Evolutionary conservation across 352 stramenopile genomes (phyloP), one percentile per base, ranked within the genome.

Genomic region (Pythium monospermum): DNA sequence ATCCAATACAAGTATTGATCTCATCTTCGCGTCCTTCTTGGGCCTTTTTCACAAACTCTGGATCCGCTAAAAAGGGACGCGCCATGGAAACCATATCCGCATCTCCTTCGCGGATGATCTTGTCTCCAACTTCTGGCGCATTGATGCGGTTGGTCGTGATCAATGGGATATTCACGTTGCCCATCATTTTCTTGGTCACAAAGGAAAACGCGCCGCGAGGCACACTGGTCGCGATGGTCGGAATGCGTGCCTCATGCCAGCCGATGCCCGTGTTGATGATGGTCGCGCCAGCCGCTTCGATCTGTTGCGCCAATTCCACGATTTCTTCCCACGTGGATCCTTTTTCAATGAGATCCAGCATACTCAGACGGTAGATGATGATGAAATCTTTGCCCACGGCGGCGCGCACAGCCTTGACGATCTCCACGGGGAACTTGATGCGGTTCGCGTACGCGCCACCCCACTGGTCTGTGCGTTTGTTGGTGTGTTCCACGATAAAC

Each of bases 251-350:
- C 65, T 99, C 94, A 61, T 99, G 96, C 96, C 96, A 99, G 27
- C 96, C 96, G 62, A 99, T 99, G 21, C 96, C 96, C 31, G 95
- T 99, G 80, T 99, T 99, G 39, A 99, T 95, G 61, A 99, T 97
- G 19, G 82, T 97, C 7, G 87, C 94, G 21, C 96, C 96, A 3
- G 93, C 94, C 23, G 77, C 76, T 61, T 98, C 87, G 43, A 99
- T 86, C 21, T 73, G 60, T 57, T 95, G 76, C 7, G 95, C 95
- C 36, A 99, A 75, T 41, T 76, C 54, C 15, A 97, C 83, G 43
- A 97, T 91, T 56, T 97, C 88, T 25, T 85, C 77, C 76, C 78
- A 91, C 28, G 83, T 68, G 30, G 70, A 84, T 36, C 77, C 78
- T 8, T 96, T 91, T 83, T 97, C 82, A 0, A 99, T 86, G 28